Conservation (phyloP, 306 rosid species). For the Arachis stenosperma region DNA sequence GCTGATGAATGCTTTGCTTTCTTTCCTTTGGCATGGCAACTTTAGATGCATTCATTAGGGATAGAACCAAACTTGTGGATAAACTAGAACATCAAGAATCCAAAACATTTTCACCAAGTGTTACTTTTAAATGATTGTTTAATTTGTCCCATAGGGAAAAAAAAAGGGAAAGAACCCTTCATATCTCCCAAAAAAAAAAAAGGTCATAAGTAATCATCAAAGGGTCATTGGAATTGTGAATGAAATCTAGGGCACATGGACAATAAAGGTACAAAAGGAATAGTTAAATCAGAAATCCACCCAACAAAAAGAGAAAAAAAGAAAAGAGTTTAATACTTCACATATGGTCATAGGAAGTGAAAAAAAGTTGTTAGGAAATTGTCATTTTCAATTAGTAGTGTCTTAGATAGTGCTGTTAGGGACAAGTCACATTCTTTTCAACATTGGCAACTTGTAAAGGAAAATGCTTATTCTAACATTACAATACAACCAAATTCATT, state of each 20-base stretch:
- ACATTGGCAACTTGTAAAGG: conserved; percentile 21
- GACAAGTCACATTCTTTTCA: conserved; percentile 26
- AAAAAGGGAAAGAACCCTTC: background rate
- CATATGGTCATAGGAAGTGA: conserved; percentile 39
- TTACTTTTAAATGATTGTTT: conserved; percentile 40
- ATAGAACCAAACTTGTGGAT: conserved; percentile 26
- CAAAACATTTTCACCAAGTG: conserved; percentile 25
- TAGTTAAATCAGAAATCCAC: conserved; percentile 30
- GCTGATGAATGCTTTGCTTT: background rate
- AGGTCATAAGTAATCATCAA: conserved; percentile 37
- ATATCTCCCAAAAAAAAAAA: background rate
- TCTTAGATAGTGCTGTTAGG: conserved; percentile 43
- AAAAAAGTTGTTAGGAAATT: conserved; percentile 49
- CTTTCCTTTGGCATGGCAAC: background rate
- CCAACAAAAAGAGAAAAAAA: conserved; percentile 41
- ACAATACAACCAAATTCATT: conserved; percentile 26
- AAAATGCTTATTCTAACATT: conserved; percentile 12
- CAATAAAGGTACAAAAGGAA: conserved; percentile 24
- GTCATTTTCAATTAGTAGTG: conserved; percentile 55
- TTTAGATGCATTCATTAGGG: conserved; percentile 5
- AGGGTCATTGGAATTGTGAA: conserved; percentile 43
- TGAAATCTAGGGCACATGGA: conserved; percentile 40
- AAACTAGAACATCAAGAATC: background rate
- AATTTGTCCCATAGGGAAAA: background rate
- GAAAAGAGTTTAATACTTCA: conserved; percentile 19